Evolutionary conservation across 768 basidiomycete species (phyloP), one percentile per base, ranked within the genome.

Genomic region (Termitomyces sp.): DNA sequence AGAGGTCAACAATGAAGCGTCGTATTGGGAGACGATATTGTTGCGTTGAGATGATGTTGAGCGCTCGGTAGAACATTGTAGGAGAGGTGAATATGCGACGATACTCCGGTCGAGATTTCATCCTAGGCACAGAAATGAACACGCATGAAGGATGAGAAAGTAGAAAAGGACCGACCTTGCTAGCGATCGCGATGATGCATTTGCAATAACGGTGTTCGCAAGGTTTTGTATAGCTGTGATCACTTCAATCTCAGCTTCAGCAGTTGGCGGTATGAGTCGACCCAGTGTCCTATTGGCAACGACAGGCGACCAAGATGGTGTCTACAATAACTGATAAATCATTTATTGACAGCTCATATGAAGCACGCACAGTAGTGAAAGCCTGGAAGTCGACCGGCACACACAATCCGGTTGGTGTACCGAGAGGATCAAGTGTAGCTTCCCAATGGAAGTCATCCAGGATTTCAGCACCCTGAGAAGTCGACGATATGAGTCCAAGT

Each of bases 401-500:
- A 62, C 96, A 98, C 27, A 98, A 68, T 7, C 97, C 96, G 1
- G 92, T 97, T 2, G 94, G 89, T 48, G 85, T 66, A 2, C 94
- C 94, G 12, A 95, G 72, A 0, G 95, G 89, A 4, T 89, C 89
- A 27, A 91, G 71, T 15, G 94, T 94, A 11, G 95, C 88, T 58
- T 95, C 89, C 97, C 97, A 99, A 9, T 86, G 80, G 64, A 88
- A 91, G 63, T 98, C 96, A 49, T 92, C 90, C 27, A 99, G 71
- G 50, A 98, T 86, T 69, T 98, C 96, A 2, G 93, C 89, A 2
- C 97, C 97, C 73, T 93, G 88, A 2, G 84, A 80, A 0, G 96
- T 98, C 0, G 90, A 89, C 3, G 95, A 94, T 48, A 98, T 88
- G 44, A 98, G 76, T 1, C 95, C 95, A 7, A 99, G 76, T 5